Evolutionary conservation across 2,329 filamentous ascomycete genomes (phyloP).

Genomic region (Ambrosiella beaveri): DNA sequence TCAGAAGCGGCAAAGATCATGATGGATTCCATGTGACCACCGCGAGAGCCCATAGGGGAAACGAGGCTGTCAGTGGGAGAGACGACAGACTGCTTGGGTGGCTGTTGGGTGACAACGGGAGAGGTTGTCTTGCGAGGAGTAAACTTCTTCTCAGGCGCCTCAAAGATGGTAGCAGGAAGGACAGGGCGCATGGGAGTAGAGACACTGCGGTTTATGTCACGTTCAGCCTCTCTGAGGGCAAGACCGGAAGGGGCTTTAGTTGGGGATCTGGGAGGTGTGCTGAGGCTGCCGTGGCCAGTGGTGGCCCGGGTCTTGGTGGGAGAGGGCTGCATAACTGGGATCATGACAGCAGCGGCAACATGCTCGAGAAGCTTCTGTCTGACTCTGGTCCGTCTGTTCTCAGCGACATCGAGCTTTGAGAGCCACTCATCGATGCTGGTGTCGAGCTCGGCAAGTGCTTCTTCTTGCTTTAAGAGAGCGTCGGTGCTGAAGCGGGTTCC

Average conservation of each 20-base stretch:
- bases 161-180: conserved; percentile 14
- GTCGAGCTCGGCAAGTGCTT: conserved; percentile 60
- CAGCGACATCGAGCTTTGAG: conserved; percentile 60
- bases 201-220: conserved; percentile 22
- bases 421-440: conserved; percentile 68
- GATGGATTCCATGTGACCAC: conserved; percentile 43
- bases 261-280: conserved; percentile 43
- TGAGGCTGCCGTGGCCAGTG: conserved; percentile 28
- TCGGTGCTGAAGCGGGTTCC: conserved; percentile 57
- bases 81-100: conserved; percentile 15
- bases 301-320: conserved; percentile 26
- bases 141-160: conserved; percentile 23
- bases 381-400: conserved; percentile 58
- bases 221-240: conserved; percentile 17
- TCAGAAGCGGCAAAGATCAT: conserved; percentile 51
- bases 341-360: conserved; percentile 51
- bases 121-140: neutral
- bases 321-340: conserved; percentile 22
- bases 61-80: neutral
- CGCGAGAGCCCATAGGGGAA: conserved; percentile 13
- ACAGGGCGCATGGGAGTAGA: conserved; percentile 35
- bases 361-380: conserved; percentile 70
- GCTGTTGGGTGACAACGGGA: conserved; percentile 13
- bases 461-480: conserved; percentile 62
- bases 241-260: conserved; percentile 39